A percentile compares a stretch with the other conserved stretches of the same genome.
phyloP scores from a whole-genome alignment of 495 filamentous ascomycete genomes.

The Bryoglossum gracile region DNA sequence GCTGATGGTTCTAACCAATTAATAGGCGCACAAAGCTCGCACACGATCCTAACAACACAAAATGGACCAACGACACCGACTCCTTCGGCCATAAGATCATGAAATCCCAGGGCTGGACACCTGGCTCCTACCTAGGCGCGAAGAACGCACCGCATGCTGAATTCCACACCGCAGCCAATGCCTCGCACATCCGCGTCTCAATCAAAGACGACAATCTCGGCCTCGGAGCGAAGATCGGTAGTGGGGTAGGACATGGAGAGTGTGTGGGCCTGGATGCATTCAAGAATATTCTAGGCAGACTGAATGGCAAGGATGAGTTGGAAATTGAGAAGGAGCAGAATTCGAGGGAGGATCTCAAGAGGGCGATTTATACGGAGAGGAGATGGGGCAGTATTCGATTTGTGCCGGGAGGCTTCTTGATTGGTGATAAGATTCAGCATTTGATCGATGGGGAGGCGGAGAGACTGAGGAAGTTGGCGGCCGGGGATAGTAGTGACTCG shows the following conservation, averaged over 20 bases:
- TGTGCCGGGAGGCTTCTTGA: constrained; percentile 70
- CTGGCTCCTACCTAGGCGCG: constrained; percentile 71
- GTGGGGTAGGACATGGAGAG: constrained; percentile 51
- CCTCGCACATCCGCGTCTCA: constrained; percentile 68
- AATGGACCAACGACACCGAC: constrained; percentile 74
- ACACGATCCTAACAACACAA: constrained; percentile 87
- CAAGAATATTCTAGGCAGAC: constrained; percentile 71
- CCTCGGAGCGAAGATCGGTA: constrained; percentile 68
- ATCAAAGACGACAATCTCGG: constrained; percentile 88
- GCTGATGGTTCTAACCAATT: constrained; percentile 13
- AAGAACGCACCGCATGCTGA: constrained; percentile 63
- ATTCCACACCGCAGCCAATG: constrained; percentile 65
- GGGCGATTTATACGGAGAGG: constrained; percentile 57
- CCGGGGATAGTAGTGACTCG: neutral
- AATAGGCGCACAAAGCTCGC: constrained; percentile 73
- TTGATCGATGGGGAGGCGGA: constrained; percentile 25
- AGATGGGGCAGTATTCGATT: constrained; percentile 73
- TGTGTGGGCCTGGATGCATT: constrained; percentile 78
- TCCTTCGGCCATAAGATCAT: constrained; percentile 84
- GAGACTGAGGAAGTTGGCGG: constrained; percentile 12
- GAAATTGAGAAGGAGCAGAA: constrained; percentile 58
- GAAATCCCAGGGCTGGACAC: constrained; percentile 80
- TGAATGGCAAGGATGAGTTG: constrained; percentile 78
- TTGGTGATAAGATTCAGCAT: constrained; percentile 52
- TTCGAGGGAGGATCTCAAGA: constrained; percentile 52